Evolutionary conservation across 352 stramenopile genomes (phyloP), one percentile per base, ranked within the genome.

Genomic region (Globisporangium spiculum): DNA sequence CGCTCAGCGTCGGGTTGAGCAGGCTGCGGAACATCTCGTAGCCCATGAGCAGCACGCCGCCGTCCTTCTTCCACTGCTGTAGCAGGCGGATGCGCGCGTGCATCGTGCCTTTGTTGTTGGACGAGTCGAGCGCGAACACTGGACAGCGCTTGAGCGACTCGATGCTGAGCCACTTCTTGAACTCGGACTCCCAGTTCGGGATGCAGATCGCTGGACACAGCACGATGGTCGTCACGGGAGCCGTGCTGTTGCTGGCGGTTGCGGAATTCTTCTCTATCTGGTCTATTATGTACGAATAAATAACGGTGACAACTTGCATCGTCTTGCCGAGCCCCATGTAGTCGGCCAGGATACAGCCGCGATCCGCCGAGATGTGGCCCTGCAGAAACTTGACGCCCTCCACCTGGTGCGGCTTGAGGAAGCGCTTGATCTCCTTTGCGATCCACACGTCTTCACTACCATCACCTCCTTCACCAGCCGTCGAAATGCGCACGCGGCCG

Each of bases 151-250:
- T 72, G n/a, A 81, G 70, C 34, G 84, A 80, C 48, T 91, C 81
- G 1, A 61, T 27, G 32, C 73, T 85, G 34, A 99, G 75, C 97
- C 97, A 99, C 73, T 99, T 99, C 27, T 96, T 83, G 70, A 99
- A 98, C 82, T 99, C 97, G 66, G 92, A 89, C 68, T 98, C 86
- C 97, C 97, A 99, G 75, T 99, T 99, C 41, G 97, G 96, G 60
- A 99, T 96, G 53, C 98, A 93, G 58, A 96, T 98, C 38, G 96
- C 98, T 3, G 97, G 97, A 66, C 95, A 99, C 27, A 99, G 80
- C 34, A 99, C 90, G 75, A 99, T 78, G 24, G 88, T 82, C 10
- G 85, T 90, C 41, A 67, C 70, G 14, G 73, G 73, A 27, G 7
- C 30, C 10, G 6, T 71, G 4, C 12, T 56, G 62, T 55, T 46